Evolutionary conservation across 2,329 filamentous ascomycete species (phyloP).

Genomic region (Myriosclerotinia curreyana): DNA sequence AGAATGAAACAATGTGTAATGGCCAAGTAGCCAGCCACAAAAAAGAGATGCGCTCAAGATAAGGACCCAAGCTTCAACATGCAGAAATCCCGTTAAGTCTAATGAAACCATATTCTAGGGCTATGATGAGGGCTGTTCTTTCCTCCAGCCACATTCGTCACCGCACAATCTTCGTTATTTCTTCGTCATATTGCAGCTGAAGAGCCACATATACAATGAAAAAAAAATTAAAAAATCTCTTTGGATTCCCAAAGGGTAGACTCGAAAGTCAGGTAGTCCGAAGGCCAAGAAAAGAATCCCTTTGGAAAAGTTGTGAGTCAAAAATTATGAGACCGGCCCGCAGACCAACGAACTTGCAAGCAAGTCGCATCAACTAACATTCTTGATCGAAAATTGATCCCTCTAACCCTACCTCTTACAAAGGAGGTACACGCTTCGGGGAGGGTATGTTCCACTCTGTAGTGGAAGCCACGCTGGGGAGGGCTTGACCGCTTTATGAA

Average conservation of each 20-base stretch:
- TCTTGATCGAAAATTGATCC: conserved; percentile 1
- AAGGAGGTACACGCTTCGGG: not conserved
- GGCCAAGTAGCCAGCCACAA: not conserved
- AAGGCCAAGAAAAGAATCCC: not conserved
- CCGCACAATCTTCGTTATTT: too few species aligned
- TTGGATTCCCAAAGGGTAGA: not conserved
- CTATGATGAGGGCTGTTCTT: not conserved
- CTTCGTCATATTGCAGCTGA: not conserved
- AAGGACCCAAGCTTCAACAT: not conserved
- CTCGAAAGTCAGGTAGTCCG: not conserved
- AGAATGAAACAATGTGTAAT: not conserved
- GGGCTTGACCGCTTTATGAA: not conserved
- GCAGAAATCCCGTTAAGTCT: too few species aligned
- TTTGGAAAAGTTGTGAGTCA: not conserved
- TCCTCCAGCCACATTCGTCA: not conserved
- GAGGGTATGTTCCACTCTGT: not conserved
- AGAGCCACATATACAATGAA: not conserved
- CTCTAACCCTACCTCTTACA: not conserved
- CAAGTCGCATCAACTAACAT: not conserved
- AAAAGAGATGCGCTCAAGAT: not conserved
- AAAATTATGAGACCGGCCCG: not conserved
- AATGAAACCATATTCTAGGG: too few species aligned
- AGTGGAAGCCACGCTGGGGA: not conserved
- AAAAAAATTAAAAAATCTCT: not conserved
- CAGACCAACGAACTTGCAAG: too few species aligned